phyloP scores from a whole-genome alignment of 1,139 yeast species.

The Meyerozyma carpophila region DNA sequence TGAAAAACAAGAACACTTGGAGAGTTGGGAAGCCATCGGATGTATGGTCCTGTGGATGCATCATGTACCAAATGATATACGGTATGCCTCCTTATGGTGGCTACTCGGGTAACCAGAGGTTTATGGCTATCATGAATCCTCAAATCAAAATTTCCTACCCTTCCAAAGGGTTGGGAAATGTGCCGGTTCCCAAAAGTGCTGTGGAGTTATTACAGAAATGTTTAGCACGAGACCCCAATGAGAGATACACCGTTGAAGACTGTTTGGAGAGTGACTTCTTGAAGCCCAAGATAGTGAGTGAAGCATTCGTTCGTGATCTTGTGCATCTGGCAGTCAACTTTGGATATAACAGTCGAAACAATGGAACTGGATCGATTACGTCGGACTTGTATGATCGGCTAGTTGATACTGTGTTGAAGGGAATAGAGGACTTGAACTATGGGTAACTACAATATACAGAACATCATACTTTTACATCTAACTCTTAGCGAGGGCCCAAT shows the following conservation, averaged over 20 bases:
- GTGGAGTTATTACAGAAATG: conserved; percentile 72
- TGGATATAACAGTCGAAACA: conserved; percentile 43
- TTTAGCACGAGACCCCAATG: conserved; percentile 63
- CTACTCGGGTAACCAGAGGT: conserved; percentile 72
- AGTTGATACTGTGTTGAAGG: conserved; percentile 36
- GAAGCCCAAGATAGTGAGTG: conserved; percentile 69
- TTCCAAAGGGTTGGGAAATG: conserved; percentile 55
- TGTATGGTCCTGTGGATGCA: conserved; percentile 98
- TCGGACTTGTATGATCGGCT: conserved; percentile 38
- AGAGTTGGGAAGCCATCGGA: conserved; percentile 94
- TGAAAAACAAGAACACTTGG: conserved; percentile 46
- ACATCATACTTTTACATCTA: conserved; percentile 4
- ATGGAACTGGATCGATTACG: conserved; percentile 29
- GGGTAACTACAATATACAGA: conserved; percentile 14
- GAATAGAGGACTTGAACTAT: conserved; percentile 35
- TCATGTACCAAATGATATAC: conserved; percentile 90
- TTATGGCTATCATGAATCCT: conserved; percentile 84
- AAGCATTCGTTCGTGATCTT: conserved; percentile 60
- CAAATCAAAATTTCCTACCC: conserved; percentile 74
- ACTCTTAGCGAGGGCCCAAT: conserved; percentile 79
- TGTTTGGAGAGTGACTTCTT: conserved; percentile 57
- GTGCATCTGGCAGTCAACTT: conserved; percentile 72
- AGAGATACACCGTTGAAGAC: conserved; percentile 61
- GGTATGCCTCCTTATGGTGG: conserved; percentile 89
- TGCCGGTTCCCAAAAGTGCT: conserved; percentile 61